Evolutionary conservation across 768 basidiomycete species (phyloP), one percentile per base, ranked within the genome.

Genomic region (Serendipita indica): DNA sequence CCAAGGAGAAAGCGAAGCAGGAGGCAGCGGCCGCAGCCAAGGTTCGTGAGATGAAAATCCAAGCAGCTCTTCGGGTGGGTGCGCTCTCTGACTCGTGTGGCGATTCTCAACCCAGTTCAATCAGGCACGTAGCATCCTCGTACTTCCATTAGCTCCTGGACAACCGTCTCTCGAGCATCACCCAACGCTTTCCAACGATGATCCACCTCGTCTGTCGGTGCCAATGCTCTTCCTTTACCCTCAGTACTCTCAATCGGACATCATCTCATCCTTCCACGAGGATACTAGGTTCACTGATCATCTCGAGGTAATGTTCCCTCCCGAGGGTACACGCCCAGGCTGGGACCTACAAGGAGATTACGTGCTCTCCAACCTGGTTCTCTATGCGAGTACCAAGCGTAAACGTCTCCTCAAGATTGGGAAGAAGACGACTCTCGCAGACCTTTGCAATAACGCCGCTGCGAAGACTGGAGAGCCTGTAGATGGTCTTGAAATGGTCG

Each of bases 151-250:
- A 58, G 75, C 77, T 18, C 75, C 78, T 28, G 70, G 65, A 25
- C 10, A 30, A 27, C 10, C 20, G n/a, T 27, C 49, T 10, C 16
- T 74, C 76, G 28, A 72, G 75, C 35, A 73, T 73, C 57, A 81
- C 77, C 65, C 80, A 80, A 4, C 82, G 79, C 65, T 69, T 71
- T 67, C 77, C 2, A 80, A 84, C 61, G 27, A 71, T 65, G 85
- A 83, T 69, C 67, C 79, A 59, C 72, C 80, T 59, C 82, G 81
- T 0, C 76, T 94, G 12, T 70, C 94, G 62, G 68, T 96, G 67
- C 94, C 96, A 1, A 83, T 86, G 39, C 89, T 96, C 74, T 86
- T 98, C 71, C 76, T 97, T 61, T 96, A 97, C 70, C 96, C 96
- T 3, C 84, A 90, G 67, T 76, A 91, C 63, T 80, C 83, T 10